A percentile compares a stretch with the other conserved stretches of the same genome.
These are phyloP conservation scores for Imleria badia DNA, from an alignment of 768 basidiomycete species.

Conservation along the genomic window DNA sequence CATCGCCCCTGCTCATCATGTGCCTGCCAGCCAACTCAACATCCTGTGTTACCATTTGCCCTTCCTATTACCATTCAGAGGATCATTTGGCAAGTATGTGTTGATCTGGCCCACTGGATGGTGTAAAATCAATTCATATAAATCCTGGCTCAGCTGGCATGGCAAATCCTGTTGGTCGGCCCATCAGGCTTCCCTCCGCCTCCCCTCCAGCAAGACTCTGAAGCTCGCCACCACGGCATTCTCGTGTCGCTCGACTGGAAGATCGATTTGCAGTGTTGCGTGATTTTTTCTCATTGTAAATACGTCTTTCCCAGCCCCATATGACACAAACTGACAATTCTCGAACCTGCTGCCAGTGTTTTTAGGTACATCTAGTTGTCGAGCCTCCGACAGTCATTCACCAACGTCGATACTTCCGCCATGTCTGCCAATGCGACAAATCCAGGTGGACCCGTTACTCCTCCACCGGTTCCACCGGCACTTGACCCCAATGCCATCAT, in stretches of 20 bases:
- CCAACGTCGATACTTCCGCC: not conserved
- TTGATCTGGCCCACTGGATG: not conserved
- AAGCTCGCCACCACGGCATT: not conserved
- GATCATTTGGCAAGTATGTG: not conserved
- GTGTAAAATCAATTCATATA: not conserved
- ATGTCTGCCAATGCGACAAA: constrained; percentile 17
- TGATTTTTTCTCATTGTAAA: not conserved
- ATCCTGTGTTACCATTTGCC: not conserved
- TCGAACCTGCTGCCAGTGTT: too few relatives aligned
- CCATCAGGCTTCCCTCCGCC: not conserved
- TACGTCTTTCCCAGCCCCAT: not conserved
- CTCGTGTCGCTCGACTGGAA: not conserved
- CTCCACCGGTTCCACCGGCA: not conserved
- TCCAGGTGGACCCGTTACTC: constrained; percentile 4
- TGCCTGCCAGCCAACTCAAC: not conserved
- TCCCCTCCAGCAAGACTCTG: not conserved
- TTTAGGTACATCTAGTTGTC: not conserved
- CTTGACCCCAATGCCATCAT: constrained; percentile 7
- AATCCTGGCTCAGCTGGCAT: not conserved
- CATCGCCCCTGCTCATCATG: not conserved
- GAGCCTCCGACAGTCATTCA: not conserved
- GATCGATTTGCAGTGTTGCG: not conserved
- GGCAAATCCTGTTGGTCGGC: not conserved
- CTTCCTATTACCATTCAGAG: not conserved
- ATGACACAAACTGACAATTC: not conserved